These are phyloP conservation scores for Aegle marmelos DNA, from an alignment of 345 rosid genomes.

Conservation along the genomic window DNA sequence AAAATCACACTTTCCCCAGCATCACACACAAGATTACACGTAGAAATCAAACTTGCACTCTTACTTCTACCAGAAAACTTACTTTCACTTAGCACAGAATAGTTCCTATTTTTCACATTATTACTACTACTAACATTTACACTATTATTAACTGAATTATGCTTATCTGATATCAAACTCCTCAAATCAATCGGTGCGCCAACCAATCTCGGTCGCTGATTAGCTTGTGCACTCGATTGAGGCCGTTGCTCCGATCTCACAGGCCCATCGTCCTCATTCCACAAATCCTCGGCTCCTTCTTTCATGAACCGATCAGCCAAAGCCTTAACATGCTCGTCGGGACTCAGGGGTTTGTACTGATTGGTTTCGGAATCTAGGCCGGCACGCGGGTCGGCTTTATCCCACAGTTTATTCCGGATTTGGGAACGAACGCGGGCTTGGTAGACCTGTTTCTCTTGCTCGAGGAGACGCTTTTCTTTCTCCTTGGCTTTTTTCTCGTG, in stretches of 20 bases:
- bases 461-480: conserved; percentile 79
- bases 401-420: conserved; percentile 54
- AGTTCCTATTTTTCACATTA: conserved; percentile 7
- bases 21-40: neutral
- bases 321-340: conserved; percentile 61
- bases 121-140: conserved; percentile 1
- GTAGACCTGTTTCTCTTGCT: conserved; percentile 90
- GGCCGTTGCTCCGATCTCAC: conserved; percentile 34
- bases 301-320: conserved; percentile 91
- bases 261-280: conserved; percentile 87
- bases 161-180: conserved; percentile 29
- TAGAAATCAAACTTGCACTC: neutral
- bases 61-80: neutral
- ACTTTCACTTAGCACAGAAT: neutral
- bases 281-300: conserved; percentile 85
- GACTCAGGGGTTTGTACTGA: conserved; percentile 50
- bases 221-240: conserved; percentile 4
- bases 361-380: conserved; percentile 1
- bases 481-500: conserved; percentile 93
- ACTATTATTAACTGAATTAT: conserved; percentile 8
- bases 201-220: conserved; percentile 24
- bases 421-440: conserved; percentile 74
- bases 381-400: conserved; percentile 19
- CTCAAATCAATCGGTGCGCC: conserved; percentile 52
- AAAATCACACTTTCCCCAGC: neutral